Evolutionary conservation across 345 rosid species (phyloP).

Genomic region (Syzygium jambos): DNA sequence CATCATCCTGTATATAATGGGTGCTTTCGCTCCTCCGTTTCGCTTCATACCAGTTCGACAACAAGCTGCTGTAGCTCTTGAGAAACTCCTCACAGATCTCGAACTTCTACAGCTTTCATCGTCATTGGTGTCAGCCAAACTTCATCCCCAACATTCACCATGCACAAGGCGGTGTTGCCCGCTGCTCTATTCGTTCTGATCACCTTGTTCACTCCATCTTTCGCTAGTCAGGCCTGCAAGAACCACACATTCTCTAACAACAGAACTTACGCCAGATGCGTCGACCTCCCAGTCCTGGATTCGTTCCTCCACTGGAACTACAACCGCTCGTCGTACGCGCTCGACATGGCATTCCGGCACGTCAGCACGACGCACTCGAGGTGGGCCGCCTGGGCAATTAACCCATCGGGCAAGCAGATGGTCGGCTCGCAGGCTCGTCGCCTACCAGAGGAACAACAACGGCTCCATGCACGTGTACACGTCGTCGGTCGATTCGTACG

Average conservation of each 20-base stretch:
- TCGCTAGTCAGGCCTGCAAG: slow-evolving; percentile 17
- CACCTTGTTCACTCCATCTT: neutral
- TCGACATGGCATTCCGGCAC: slow-evolving; percentile 45
- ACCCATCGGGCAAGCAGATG: slow-evolving; percentile 31
- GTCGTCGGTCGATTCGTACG: neutral
- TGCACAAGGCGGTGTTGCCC: neutral
- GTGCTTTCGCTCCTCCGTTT: neutral
- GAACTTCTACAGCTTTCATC: neutral
- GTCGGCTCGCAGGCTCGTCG: slow-evolving; percentile 49
- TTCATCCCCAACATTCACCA: neutral
- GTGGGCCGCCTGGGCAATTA: slow-evolving; percentile 39
- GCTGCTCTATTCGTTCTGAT: neutral
- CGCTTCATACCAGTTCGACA: neutral
- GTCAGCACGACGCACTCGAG: slow-evolving; percentile 5
- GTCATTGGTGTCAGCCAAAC: neutral
- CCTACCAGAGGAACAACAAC: slow-evolving; percentile 20
- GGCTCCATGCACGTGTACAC: slow-evolving; percentile 27
- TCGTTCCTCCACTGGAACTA: slow-evolving; percentile 59
- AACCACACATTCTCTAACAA: slow-evolving; percentile 18
- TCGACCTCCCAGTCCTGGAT: slow-evolving; percentile 25
- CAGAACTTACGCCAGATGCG: slow-evolving; percentile 18
- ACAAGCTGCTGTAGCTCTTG: neutral
- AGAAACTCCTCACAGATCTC: neutral
- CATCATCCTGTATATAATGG: neutral
- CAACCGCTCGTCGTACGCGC: slow-evolving; percentile 13